phyloP scores from a whole-genome alignment of 805 yeast species.

The Saturnispora gosingensis region DNA sequence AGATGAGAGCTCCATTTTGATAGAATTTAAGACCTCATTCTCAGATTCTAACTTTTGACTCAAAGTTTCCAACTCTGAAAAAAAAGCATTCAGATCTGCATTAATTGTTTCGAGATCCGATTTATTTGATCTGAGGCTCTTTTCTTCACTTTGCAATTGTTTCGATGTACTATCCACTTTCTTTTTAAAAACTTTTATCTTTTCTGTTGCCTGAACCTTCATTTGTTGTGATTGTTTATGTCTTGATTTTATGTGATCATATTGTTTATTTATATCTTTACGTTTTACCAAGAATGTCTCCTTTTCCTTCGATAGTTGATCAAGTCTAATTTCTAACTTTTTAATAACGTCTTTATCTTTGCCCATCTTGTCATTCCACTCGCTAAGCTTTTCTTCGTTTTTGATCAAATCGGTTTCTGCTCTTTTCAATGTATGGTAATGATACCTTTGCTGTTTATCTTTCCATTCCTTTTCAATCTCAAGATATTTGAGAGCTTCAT shows the following conservation, averaged over 20 bases:
- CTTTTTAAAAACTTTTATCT: slow-evolving; percentile 50
- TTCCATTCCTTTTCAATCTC: slow-evolving; percentile 53
- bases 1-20: slow-evolving; percentile 57
- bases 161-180: slow-evolving; percentile 55
- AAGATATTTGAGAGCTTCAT: slow-evolving; percentile 59
- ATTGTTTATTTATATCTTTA: slow-evolving; percentile 12
- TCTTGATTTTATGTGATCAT: slow-evolving; percentile 23
- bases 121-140: slow-evolving; percentile 36
- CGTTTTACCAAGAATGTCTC: slow-evolving; percentile 28
- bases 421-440: slow-evolving; percentile 40
- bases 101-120: slow-evolving; percentile 37
- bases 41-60: slow-evolving; percentile 41
- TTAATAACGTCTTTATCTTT: slow-evolving; percentile 14
- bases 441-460: slow-evolving; percentile 42
- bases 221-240: slow-evolving; percentile 43
- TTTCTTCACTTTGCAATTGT: slow-evolving; percentile 38
- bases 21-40: slow-evolving; percentile 46
- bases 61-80: slow-evolving; percentile 37
- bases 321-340: slow-evolving; percentile 30
- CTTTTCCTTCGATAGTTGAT: slow-evolving; percentile 24
- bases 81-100: slow-evolving; percentile 35
- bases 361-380: slow-evolving; percentile 7
- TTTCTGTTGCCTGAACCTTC: slow-evolving; percentile 67
- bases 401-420: slow-evolving; percentile 34
- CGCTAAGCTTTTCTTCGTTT: slow-evolving; percentile 19